Evolutionary conservation across 2,329 filamentous ascomycete genomes (phyloP).

Genomic region (Aspergillus alliaceus): DNA sequence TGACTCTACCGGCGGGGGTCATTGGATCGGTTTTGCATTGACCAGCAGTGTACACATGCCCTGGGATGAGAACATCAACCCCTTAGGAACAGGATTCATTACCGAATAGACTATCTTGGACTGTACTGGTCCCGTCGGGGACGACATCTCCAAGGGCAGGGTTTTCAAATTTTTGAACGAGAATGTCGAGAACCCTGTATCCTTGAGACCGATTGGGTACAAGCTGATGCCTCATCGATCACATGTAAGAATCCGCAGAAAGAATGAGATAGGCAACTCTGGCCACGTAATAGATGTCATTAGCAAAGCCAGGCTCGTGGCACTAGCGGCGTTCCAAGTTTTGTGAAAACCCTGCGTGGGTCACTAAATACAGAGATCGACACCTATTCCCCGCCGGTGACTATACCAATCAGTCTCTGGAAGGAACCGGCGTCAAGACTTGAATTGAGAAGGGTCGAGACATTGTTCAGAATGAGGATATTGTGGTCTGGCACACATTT

Average conservation of each 20-base stretch:
- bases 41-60: constrained; percentile 59
- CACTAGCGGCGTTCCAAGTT: constrained; percentile 53
- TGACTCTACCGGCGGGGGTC: constrained; percentile 43
- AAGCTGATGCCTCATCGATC: constrained; percentile 55
- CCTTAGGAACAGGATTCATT: constrained; percentile 51
- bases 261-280: not conserved
- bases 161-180: constrained; percentile 60
- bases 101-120: constrained; percentile 44
- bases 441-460: constrained; percentile 16
- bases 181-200: constrained; percentile 50
- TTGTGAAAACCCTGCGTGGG: constrained; percentile 51
- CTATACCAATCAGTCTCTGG: constrained; percentile 50
- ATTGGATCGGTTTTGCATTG: constrained; percentile 50
- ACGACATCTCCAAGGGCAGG: constrained; percentile 38
- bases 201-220: constrained; percentile 53
- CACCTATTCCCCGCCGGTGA: constrained; percentile 52
- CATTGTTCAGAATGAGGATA: constrained; percentile 25
- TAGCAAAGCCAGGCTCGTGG: constrained; percentile 51
- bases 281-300: constrained; percentile 46
- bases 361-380: constrained; percentile 51
- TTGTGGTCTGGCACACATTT: constrained; percentile 40
- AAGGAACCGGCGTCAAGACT: constrained; percentile 25
- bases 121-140: constrained; percentile 46
- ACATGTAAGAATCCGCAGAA: not conserved
- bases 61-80: constrained; percentile 48